phyloP scores from a whole-genome alignment of 2,329 filamentous ascomycete genomes.

The Aspergillus eucalypticola region DNA sequence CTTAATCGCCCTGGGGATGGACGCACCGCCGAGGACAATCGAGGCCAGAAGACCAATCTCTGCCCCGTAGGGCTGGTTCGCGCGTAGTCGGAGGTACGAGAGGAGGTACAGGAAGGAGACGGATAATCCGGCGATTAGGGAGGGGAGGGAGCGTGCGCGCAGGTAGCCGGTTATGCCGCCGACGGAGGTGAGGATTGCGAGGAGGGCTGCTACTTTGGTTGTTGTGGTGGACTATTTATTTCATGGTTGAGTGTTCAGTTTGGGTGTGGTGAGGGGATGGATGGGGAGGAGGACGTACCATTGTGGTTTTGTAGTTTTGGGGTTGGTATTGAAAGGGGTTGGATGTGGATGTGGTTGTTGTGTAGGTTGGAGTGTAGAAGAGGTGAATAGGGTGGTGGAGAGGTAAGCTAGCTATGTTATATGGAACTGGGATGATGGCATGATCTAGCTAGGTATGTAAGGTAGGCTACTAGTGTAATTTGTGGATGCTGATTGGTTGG shows the following conservation, averaged over 20 bases:
- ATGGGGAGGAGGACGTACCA: constrained; percentile 18
- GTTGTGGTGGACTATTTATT: background rate
- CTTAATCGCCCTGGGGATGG: constrained; percentile 83
- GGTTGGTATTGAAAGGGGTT: no score
- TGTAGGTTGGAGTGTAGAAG: background rate
- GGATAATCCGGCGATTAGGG: constrained; percentile 77
- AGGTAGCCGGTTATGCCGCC: constrained; percentile 87
- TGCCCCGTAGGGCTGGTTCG: constrained; percentile 74
- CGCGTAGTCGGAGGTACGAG: constrained; percentile 77
- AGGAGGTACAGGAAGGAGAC: constrained; percentile 79
- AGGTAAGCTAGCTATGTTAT: background rate
- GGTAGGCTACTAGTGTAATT: no score
- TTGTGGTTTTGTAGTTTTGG: constrained; percentile 13
- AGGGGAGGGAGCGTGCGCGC: constrained; percentile 81
- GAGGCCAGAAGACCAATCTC: constrained; percentile 89
- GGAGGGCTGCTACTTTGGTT: constrained; percentile 61
- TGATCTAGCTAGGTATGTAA: no score
- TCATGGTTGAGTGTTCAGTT: background rate
- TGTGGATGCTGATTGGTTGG: no score
- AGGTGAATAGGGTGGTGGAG: background rate
- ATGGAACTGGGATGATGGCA: background rate
- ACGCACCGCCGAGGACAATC: constrained; percentile 76
- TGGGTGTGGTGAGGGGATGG: background rate
- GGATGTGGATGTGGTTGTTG: background rate
- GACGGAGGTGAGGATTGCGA: constrained; percentile 78